Evolutionary conservation across 345 rosid species (phyloP), one percentile per base, ranked within the genome.

Genomic region (Aquilaria malaccensis): DNA sequence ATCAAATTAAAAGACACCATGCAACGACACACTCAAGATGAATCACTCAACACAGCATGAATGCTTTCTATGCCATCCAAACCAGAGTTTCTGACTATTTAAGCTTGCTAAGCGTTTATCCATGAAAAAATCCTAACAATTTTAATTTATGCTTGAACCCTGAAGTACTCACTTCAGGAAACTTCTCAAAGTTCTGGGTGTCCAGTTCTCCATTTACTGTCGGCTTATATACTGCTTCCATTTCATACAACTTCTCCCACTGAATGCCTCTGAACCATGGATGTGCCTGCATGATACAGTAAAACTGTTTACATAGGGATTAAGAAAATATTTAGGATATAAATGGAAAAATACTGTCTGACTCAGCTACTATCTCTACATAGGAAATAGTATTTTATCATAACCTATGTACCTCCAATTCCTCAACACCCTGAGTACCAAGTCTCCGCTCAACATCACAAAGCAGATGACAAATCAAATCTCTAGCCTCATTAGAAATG

Each of bases 121-220:
- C 43, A 41, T 13, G 43, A 33, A 13, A 30, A 10, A 3, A n/a
- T 2, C 22, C 43, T 37, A 37, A 47, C 7, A 49, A 5, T 37
- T 22, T 47, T 45, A 50, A 37, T 22, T 47, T 45, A 50, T 55
- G n/a, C 50, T 33, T 3, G 51, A 59, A 13, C 63, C 62, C 48
- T 11, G 61, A 64, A 59, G 37, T 52, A 83, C 92, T 89, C 76
- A 93, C 97, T 33, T 93, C 97, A 48, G 97, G 89, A 80, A 94
- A 94, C 76, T 94, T 86, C 76, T 94, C 99, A 73, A 94, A 94
- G 76, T 94, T 93, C 74, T 87, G 98, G 45, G 99, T 94, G 76
- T 94, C 99, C 68, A 79, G 70, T 69, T 94, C 97, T 67, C 99
- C 99, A 54, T 67, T 80, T 63, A 94, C 99, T 50, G 63, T 80